Base-by-base conservation (phyloP, 1,139 yeast genomes). In the Yamadazyma siamensis region DNA sequence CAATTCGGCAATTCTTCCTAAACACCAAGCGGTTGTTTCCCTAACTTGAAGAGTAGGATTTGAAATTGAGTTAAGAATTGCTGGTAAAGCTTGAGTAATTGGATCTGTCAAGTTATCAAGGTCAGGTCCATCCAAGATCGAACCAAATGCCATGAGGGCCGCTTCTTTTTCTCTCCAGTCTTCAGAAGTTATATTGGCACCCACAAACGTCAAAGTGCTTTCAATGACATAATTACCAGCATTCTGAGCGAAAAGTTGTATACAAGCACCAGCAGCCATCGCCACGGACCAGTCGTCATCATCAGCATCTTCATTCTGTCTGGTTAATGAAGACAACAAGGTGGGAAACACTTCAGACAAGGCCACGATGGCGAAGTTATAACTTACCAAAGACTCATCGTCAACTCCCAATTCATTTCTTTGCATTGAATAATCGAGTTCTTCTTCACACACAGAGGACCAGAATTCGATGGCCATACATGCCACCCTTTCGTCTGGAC, bases 381-480 rank as follows among this genome's bases (percentile, higher is more conserved):
- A 82, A 19, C 71, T 61, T 6, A 60, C 51, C 38, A 70, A 66
- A 10, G 61, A 56, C 23, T 49, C 46, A 23, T 56, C 56, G 23
- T 53, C 56, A 24, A 52, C 47, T 34, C 70, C 63, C 45, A 60
- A 67, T 44, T 85, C 94, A 33, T 76, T 78, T 44, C 74, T 66
- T 50, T 80, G 85, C 38, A 78, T 61, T 11, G 80, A 75, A 39
- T 86, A 79, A 42, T 86, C 96, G 42, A 85, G 71, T 58, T 94
- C 98, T 54, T 85, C 96, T 63, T 91, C 98, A 63, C 97, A 88
- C 13, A 91, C 94, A 17, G 97, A 87, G 38, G 94, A 80, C 98
- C 98, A 91, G 56, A 91, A 91, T 62, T 91, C 98, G 32, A 91
- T 94, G 15, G 98, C 97, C 96, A 91, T 89, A 56, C 96, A 87